Conservation (phyloP, 495 filamentous ascomycete genomes). For the Neurospora sp. region DNA sequence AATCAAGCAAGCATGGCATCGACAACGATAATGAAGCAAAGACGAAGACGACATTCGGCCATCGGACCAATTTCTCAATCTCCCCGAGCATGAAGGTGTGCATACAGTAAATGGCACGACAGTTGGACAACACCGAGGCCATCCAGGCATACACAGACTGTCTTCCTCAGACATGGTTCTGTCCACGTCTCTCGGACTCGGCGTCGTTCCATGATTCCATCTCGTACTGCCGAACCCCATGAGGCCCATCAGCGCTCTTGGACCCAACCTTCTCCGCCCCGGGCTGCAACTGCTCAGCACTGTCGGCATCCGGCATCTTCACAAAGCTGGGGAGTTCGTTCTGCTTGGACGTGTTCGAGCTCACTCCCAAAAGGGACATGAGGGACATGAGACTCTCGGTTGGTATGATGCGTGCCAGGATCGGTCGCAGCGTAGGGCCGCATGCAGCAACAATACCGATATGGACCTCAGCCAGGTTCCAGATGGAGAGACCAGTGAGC, state of each 20-base stretch:
- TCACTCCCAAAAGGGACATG: slow-evolving; percentile 1
- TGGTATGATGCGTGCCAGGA: slow-evolving; percentile 4
- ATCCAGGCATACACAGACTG: neutral
- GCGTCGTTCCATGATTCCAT: neutral
- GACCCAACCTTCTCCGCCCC: neutral
- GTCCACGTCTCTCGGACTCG: neutral
- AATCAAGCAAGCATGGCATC: neutral
- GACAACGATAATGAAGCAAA: neutral
- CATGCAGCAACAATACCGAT: slow-evolving; percentile 15
- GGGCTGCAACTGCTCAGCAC: neutral
- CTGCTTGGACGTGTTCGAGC: neutral
- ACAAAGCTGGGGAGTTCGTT: neutral
- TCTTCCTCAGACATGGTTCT: neutral
- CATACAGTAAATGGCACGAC: neutral
- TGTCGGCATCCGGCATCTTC: neutral
- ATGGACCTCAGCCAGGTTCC: slow-evolving; percentile 14
- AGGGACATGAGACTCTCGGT: slow-evolving; percentile 4
- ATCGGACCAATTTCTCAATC: neutral
- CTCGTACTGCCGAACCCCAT: neutral
- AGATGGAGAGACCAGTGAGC: slow-evolving; percentile 7
- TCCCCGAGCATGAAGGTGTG: neutral
- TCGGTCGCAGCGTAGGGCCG: slow-evolving; percentile 5
- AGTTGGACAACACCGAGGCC: neutral
- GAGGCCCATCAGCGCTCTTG: neutral
- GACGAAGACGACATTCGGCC: neutral